A percentile compares a stretch with the other conserved stretches of the same genome.
These are phyloP conservation scores for Oenanthe sinensis DNA, from an alignment of 129 eudicot species.

Conservation along the genomic window DNA sequence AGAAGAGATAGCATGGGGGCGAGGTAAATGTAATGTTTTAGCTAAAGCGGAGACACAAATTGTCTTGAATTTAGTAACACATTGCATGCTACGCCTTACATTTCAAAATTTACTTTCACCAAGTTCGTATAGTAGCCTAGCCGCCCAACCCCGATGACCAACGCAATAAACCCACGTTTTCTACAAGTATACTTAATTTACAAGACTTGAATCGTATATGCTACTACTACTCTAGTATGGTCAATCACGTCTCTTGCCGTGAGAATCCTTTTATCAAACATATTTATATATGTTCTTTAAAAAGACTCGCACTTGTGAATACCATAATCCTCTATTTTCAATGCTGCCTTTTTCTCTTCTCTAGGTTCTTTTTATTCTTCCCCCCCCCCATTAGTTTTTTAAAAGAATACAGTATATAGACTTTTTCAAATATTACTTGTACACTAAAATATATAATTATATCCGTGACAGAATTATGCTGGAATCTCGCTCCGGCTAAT, in stretches of 20 bases:
- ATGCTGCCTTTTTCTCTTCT: background rate
- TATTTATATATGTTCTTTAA: background rate
- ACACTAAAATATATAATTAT: background rate
- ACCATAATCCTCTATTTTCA: background rate
- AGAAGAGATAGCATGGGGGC: background rate
- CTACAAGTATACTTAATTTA: background rate
- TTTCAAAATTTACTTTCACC: background rate
- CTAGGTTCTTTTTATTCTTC: constrained; percentile 1
- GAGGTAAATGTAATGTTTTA: background rate
- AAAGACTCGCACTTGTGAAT: background rate
- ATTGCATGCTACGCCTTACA: background rate
- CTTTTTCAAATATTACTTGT: background rate
- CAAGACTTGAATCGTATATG: background rate
- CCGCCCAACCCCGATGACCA: background rate
- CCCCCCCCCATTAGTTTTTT: background rate
- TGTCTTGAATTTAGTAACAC: background rate
- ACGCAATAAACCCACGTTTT: background rate
- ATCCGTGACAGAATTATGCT: too few species aligned
- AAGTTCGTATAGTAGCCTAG: background rate
- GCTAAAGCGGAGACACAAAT: background rate
- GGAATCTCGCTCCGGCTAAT: too few species aligned
- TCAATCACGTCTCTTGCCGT: constrained; percentile 4
- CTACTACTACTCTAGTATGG: background rate
- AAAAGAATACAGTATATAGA: background rate
- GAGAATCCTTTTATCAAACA: constrained; percentile 5